phyloP scores from a whole-genome alignment of 2,329 filamentous ascomycete species.

The Eurotiales sp. region DNA sequence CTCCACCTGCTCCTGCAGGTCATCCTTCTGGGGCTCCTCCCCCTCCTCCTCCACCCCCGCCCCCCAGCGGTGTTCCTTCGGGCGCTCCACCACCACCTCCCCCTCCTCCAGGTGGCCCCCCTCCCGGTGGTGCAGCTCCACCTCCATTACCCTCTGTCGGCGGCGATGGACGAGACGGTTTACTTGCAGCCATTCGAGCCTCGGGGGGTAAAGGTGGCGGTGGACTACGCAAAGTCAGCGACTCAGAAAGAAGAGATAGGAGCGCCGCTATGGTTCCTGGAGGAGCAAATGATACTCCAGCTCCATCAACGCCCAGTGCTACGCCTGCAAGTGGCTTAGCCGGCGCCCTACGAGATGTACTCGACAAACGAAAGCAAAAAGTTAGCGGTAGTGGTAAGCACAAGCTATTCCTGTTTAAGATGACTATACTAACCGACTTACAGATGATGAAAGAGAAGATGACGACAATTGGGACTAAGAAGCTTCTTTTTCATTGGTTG shows the following conservation, averaged over 20 bases:
- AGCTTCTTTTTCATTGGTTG: not conserved
- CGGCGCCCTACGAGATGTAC: slow-evolving; percentile 72
- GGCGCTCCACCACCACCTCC: slow-evolving; percentile 36
- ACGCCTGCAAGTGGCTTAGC: slow-evolving; percentile 64
- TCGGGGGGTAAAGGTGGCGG: slow-evolving; percentile 35
- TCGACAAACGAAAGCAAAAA: slow-evolving; percentile 85
- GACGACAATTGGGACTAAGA: slow-evolving; percentile 15
- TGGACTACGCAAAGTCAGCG: slow-evolving; percentile 45
- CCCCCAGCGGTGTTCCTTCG: slow-evolving; percentile 65
- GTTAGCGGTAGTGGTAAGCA: slow-evolving; percentile 90
- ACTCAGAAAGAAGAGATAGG: slow-evolving; percentile 45
- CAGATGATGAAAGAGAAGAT: slow-evolving; percentile 17
- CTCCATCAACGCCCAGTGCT: slow-evolving; percentile 52
- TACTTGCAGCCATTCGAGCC: slow-evolving; percentile 49
- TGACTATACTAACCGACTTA: slow-evolving; percentile 22
- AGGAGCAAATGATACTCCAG: slow-evolving; percentile 58
- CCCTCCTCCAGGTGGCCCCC: slow-evolving; percentile 34
- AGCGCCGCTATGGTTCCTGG: slow-evolving; percentile 43
- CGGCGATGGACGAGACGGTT: slow-evolving; percentile 41
- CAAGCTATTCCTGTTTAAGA: not conserved
- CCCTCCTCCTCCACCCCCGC: slow-evolving; percentile 60
- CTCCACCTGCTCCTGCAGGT: slow-evolving; percentile 35
- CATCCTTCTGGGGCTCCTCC: slow-evolving; percentile 17
- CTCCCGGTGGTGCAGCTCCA: slow-evolving; percentile 35
- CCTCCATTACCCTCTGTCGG: slow-evolving; percentile 44